Base-by-base conservation (phyloP, 106 monocot genomes). In the Phalaenopsis aphrodite region DNA sequence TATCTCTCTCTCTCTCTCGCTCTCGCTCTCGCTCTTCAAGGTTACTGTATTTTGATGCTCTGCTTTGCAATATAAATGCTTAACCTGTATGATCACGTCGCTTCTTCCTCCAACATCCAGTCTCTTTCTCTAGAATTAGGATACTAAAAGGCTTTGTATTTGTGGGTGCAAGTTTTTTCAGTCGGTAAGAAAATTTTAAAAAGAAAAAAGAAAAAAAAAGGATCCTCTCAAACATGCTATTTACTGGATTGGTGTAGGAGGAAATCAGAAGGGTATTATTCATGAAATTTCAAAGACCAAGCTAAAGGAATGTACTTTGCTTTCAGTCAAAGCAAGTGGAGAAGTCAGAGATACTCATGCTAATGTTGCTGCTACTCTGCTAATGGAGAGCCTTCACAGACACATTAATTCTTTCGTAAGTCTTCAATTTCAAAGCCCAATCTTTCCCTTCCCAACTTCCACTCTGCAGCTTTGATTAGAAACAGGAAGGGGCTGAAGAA, bases 321-420 rank as follows among this genome's bases (percentile, higher is more conserved):
- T 18, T 17, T 42, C 17, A n/a, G 38, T 37, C 42, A 30, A 57
- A 36, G 19, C 18, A 30, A 68, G 43, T 52, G 61, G 56, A 47
- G 75, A 42, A 73, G 47, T 67, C 24, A 66, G 49, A 81, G 39
- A 41, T 46, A 12, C 42, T 81, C n/a, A 41, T 36, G 1, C 5
- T 37, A 5, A 24, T 42, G 55, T 38, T 16, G 4, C 39, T 12
- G 8, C 36, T 66, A 14, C 71, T 37, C 18, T 61, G 82, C 21
- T 43, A 79, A 85, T 81, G 85, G 81, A 85, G 78, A 57, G 72
- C 30, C 80, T 84, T 47, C 82, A 66, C 61, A 82, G 76, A 18
- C 77, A 55, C 80, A 80, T 80, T 48, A 80, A 46, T 55, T 45
- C 80, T 72, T 58, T 77, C 72, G 86, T 86, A 83, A 83, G 86